A percentile compares a stretch with the other conserved stretches of the same genome.
Evolutionary conservation across 805 yeast species (phyloP).

Genomic region (Kluyveromyces starmeri): DNA sequence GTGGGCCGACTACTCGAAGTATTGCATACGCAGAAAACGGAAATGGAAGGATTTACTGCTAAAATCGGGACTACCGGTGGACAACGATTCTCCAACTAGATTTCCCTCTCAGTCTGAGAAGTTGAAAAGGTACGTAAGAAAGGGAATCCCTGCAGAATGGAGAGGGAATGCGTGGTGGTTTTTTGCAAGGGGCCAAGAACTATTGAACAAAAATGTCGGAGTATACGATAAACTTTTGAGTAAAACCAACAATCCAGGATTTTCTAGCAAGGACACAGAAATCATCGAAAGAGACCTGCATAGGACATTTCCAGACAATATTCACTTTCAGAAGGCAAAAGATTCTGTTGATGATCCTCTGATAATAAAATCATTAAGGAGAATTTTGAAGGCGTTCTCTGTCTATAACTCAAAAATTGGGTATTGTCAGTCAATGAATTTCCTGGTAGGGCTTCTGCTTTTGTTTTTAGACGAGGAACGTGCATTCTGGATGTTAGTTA

Average conservation of each 20-base stretch:
- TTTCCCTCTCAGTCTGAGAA: slow-evolving; percentile 77
- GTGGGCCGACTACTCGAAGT: slow-evolving; percentile 62
- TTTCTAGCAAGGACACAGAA: slow-evolving; percentile 51
- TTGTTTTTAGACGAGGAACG: slow-evolving; percentile 83
- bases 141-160: slow-evolving; percentile 97
- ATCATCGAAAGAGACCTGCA: slow-evolving; percentile 90
- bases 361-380: slow-evolving; percentile 59
- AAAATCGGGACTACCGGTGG: slow-evolving; percentile 51
- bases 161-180: slow-evolving; percentile 96
- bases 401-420: slow-evolving; percentile 84
- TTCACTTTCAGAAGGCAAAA: slow-evolving; percentile 52
- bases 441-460: slow-evolving; percentile 77
- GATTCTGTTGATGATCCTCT: slow-evolving; percentile 42
- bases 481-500: slow-evolving; percentile 93
- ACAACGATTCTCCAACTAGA: slow-evolving; percentile 45
- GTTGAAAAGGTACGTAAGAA: slow-evolving; percentile 70
- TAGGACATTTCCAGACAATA: slow-evolving; percentile 91
- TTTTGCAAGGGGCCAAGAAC: slow-evolving; percentile 79
- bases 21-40: slow-evolving; percentile 52
- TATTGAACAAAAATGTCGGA: slow-evolving; percentile 59
- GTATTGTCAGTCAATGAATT: slow-evolving; percentile 91
- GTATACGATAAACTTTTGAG: slow-evolving; percentile 61
- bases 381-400: slow-evolving; percentile 79
- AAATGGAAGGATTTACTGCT: slow-evolving; percentile 70
- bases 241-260: slow-evolving; percentile 40